Base-by-base conservation (phyloP, 257 asterid genomes). In the Lycium ferocissimum region DNA sequence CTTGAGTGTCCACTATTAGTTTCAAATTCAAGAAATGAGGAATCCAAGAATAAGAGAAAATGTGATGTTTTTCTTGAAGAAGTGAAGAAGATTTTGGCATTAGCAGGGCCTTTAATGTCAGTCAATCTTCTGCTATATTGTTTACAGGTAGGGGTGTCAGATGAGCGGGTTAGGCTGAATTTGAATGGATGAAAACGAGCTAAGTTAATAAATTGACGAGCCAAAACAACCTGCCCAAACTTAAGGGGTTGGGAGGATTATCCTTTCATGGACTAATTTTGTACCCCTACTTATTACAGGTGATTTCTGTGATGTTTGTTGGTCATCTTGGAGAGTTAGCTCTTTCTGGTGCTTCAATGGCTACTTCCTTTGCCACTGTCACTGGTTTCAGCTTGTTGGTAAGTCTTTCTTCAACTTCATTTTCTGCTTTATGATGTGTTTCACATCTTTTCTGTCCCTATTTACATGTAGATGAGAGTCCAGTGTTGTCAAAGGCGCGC, bases 281-380 rank as follows among this genome's bases (percentile, higher is more conserved):
- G 40, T 26, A 2, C 40, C 0, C 0, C 4, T 65, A 12, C 12
- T 65, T 65, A 33, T 26, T 26, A 26, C 1, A 70, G 22, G 79
- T 70, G 61, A 85, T 85, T 65, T 85, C 88, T 7, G 79, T 85
- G 7, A 85, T 82, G 88, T 85, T 85, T 73, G 88, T 81, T 45
- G 87, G 87, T 45, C 85, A 85, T 81, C 76, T 80, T 45, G 87
- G 87, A 69, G 82, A 85, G 85, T 53, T 81, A 13, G 45, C 85
- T 58, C 88, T 85, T 62, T 85, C 88, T 61, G 88, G 83, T 61
- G 88, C 88, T 81, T 85, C 88, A 12, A 71, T 85, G 88, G 88
- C 88, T 26, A 70, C 88, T 37, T 70, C 85, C 14, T 85, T 85
- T 72, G 85, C 88, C 56, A 81, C 88, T 20, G 88, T 85, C 22